Evolutionary conservation across 2,329 filamentous ascomycete species (phyloP).

Genomic region (Capronia coronata): DNA sequence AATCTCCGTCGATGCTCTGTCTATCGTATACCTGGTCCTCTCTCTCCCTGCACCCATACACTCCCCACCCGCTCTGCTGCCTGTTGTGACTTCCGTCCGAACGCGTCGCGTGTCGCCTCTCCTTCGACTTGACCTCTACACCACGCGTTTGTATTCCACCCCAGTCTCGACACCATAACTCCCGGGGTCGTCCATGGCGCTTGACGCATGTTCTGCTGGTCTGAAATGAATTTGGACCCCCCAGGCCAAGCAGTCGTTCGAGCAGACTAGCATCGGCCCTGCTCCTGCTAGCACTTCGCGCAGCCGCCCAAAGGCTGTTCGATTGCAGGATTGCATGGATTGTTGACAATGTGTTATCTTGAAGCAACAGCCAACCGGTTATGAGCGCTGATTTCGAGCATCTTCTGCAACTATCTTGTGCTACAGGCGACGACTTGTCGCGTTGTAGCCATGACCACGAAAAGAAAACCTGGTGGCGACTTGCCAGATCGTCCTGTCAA

Average conservation of each 20-base stretch:
- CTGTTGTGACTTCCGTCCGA: no score
- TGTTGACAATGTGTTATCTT: no score
- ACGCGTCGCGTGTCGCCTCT: not conserved
- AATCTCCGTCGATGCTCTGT: no score
- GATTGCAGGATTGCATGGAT: no score
- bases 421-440: not conserved
- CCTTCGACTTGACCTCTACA: not conserved
- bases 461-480: constrained; percentile 20
- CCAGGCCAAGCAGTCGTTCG: no score
- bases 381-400: not conserved
- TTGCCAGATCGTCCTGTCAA: constrained; percentile 11
- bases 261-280: no score
- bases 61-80: no score
- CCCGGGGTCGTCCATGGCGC: not conserved
- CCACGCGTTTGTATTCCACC: not conserved
- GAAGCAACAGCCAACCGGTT: not conserved
- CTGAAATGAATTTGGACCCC: not conserved
- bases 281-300: no score
- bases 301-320: no score
- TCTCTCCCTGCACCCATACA: no score
- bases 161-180: not conserved
- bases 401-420: no score
- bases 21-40: no score
- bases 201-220: not conserved
- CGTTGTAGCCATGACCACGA: constrained; percentile 22